Base-by-base conservation (phyloP, 345 rosid genomes). In the Clausena lansium region DNA sequence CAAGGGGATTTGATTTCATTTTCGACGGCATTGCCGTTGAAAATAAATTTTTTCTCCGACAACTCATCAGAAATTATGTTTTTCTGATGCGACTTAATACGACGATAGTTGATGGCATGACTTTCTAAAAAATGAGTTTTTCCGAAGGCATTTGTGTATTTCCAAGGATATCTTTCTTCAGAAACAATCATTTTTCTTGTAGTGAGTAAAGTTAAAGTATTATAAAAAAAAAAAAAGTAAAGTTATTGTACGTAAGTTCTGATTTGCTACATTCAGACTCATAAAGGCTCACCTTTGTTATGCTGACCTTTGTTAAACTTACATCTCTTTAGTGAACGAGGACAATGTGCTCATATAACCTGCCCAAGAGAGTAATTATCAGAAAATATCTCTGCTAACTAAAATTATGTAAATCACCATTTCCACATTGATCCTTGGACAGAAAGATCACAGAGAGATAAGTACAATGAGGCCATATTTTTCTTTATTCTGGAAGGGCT, bases 291-390 rank as follows among this genome's bases (percentile, higher is more conserved):
- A 83, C 47, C 47, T 41, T 10, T 41, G 47, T 41, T 41, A 10
- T 10, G 3, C 47, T 41, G 4, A 3, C 90, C 89, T 90, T 95
- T 67, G 78, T 41, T 41, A 41, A 41, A 41, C 50, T 87, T 76
- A 84, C 83, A 55, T 96, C 97, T 78, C 99, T 93, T 77, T 94
- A 96, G 70, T 96, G 99, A 57, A 96, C 99, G 6, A 96, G 98
- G 72, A 90, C 98, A 80, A 96, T 88, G 84, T 92, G 95, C 33
- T 86, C 92, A 61, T 77, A 85, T 67, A 87, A 90, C 90, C 98
- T 96, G 94, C 92, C 83, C 63, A 83, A 80, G 64, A 81, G 24
- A 81, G 73, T 28, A 70, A 73, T 24, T 19, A 30, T 78, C 38
- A 80, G 66, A 41, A 75, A 65, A 70, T 25, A 36, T 58, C 35